Conservation (phyloP, 768 basidiomycete species). For the Phaeotremella skinneri region DNA sequence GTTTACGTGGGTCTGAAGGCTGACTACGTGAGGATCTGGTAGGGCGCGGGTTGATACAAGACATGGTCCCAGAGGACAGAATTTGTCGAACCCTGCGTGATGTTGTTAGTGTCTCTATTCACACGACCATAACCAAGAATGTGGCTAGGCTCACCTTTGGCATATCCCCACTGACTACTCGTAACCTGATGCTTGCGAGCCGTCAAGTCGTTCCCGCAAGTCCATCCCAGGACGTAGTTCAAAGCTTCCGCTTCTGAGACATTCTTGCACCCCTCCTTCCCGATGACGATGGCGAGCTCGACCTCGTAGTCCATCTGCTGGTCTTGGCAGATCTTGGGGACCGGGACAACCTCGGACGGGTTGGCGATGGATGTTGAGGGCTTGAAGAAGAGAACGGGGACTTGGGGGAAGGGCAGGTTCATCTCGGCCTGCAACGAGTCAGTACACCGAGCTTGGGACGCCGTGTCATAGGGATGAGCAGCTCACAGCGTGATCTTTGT, state of each 20-base stretch:
- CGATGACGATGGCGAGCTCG: constrained; percentile 63
- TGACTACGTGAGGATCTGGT: constrained; percentile 26
- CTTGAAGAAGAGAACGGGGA: constrained; percentile 44
- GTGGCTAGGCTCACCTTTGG: constrained; percentile 16
- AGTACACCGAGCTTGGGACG: neutral
- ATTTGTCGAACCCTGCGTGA: constrained; percentile 43
- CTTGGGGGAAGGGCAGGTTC: constrained; percentile 15
- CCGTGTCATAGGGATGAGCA: neutral
- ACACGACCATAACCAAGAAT: neutral
- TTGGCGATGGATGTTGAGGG: constrained; percentile 33
- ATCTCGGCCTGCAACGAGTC: constrained; percentile 20
- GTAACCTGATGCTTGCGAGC: constrained; percentile 25
- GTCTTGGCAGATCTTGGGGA: constrained; percentile 19
- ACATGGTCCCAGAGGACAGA: constrained; percentile 46
- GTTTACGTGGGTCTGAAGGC: constrained; percentile 26
- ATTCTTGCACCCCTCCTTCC: constrained; percentile 66
- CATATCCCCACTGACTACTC: constrained; percentile 28
- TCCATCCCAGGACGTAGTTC: constrained; percentile 74
- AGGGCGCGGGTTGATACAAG: constrained; percentile 35
- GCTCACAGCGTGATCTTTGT: constrained; percentile 35
- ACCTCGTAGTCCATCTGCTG: constrained; percentile 43
- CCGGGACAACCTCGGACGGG: constrained; percentile 18
- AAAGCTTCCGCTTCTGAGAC: constrained; percentile 74
- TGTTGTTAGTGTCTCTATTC: constrained; percentile 24
- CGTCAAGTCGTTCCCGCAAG: constrained; percentile 27